Base-by-base conservation (phyloP, 2,329 filamentous ascomycete species). In the Fusarium napiforme region DNA sequence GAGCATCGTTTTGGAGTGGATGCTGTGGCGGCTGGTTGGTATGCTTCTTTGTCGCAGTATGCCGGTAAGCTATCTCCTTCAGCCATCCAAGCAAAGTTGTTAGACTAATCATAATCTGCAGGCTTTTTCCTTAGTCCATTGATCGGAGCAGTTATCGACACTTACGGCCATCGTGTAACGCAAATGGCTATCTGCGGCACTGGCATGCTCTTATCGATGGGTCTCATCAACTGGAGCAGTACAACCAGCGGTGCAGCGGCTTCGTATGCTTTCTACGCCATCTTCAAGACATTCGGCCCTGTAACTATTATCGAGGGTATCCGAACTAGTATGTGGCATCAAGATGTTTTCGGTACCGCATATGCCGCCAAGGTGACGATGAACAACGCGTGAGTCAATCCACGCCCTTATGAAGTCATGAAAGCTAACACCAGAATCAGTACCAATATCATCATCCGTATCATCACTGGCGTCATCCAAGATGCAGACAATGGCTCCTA, bases 71-170 rank as follows among this genome's bases (percentile, higher is more conserved):
- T 9, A 37, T 37, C 1, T 3, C 4, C 36, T 37, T 37, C 36
- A 6, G 9, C 10, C 9, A 37, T 37, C 8, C 2, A 5, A 1
- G 7, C 15, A 9, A 2, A 18, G 15, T 2, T 10, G 4, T 9
- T 9, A 6, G 4, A 6, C 16, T 37, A 1, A 50, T 19, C 8
- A 21, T 10, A 0, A 18, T 2, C 5, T 15, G 12, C 7, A 45
- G 28, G 46, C 0, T 55, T 55, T n/a, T 55, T 55, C 15, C 36
- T 55, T 0, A 55, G 52, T 4, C 52, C 52, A 0, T 0, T 55
- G 7, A 55, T 55, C 0, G 52, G 52, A 14, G 52, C 36, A 5
- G 26, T 55, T 2, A 55, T 55, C 10, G 52, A 55, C 4, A 40
- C 52, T 21, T 55, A 55, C 2, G 52, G 52, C 6, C 52, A 55